Conservation (phyloP, 805 yeast genomes). For the Sporopachydermia lactativora region DNA sequence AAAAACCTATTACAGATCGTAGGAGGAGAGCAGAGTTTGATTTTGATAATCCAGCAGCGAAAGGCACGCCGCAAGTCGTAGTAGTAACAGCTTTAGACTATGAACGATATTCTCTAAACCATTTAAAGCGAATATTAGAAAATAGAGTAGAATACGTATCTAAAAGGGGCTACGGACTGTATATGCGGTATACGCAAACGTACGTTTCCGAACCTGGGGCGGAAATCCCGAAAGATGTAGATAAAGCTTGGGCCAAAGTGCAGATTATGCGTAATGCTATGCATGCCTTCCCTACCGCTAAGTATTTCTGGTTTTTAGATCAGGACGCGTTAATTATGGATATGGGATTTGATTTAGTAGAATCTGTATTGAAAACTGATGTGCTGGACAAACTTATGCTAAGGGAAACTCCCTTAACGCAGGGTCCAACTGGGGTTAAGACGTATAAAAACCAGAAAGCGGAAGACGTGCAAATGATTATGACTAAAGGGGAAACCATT, state of each 20-base stretch:
- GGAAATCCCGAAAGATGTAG: slow-evolving; percentile 12
- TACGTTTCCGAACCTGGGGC: slow-evolving; percentile 27
- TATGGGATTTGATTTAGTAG: slow-evolving; percentile 41
- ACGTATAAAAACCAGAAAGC: slow-evolving; percentile 53
- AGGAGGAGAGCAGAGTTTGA: neutral
- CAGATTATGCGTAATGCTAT: slow-evolving; percentile 73
- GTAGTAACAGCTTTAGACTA: slow-evolving; percentile 72
- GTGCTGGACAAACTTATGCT: slow-evolving; percentile 48
- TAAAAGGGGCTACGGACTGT: slow-evolving; percentile 66
- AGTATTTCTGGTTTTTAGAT: slow-evolving; percentile 82
- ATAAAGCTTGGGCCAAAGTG: slow-evolving; percentile 47
- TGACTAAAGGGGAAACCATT: slow-evolving; percentile 56
- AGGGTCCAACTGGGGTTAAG: slow-evolving; percentile 50
- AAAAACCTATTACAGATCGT: neutral
- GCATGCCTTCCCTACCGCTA: slow-evolving; percentile 83
- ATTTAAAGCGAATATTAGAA: slow-evolving; percentile 58
- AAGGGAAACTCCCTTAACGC: slow-evolving; percentile 59
- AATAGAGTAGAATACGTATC: slow-evolving; percentile 85
- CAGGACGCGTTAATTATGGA: slow-evolving; percentile 61
- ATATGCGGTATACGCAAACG: slow-evolving; percentile 77
- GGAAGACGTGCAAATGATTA: slow-evolving; percentile 37
- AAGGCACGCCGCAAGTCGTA: slow-evolving; percentile 27
- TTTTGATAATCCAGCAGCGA: neutral
- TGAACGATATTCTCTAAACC: slow-evolving; percentile 43
- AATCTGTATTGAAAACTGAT: slow-evolving; percentile 45